Evolutionary conservation across 257 asterid genomes (phyloP), one percentile per base, ranked within the genome.

Genomic region (Ilex aquifolium): DNA sequence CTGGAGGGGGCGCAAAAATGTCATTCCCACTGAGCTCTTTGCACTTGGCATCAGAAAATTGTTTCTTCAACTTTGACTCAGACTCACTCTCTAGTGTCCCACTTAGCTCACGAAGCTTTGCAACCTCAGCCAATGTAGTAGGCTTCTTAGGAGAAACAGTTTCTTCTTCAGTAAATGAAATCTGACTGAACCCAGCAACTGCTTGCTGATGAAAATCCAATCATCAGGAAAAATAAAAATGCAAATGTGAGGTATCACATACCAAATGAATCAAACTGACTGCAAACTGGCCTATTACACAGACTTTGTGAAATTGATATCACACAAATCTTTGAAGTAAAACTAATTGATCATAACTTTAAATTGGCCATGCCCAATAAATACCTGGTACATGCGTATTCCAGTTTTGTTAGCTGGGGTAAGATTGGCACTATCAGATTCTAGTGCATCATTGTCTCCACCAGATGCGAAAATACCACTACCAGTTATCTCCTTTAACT

Each of bases 1-100:
- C 99, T 65, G 99, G 99, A 31, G 99, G 95, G 2, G 99, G 97
- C 48, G 99, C 97, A 73, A 93, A 93, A 39, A 93, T 93, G 74
- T 89, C 77, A 62, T 92, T 75, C 46, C 99, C 97, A 56, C 91
- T 86, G 48, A 93, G 95, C 87, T 93, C 99, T 83, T 82, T 93
- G 76, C 69, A 74, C 66, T 93, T 93, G 52, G 91, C 97, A 56
- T 79, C 82, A 40, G 99, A 93, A 71, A 87, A 60, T 72, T 93
- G 99, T 66, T 90, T 93, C 76, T 82, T 84, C 85, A 93, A 64
- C 74, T 57, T 83, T 11, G 90, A 88, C 65, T 93, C 99, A 7
- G 85, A 62, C n/a, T 93, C 96, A 7, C 83, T 80, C 75, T 90
- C 99, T 13, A 90, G 83, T 61, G 78, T 87, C 60, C 99, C 99